phyloP scores from a whole-genome alignment of 1,139 yeast genomes.

The Arxiozyma slooffiae region DNA sequence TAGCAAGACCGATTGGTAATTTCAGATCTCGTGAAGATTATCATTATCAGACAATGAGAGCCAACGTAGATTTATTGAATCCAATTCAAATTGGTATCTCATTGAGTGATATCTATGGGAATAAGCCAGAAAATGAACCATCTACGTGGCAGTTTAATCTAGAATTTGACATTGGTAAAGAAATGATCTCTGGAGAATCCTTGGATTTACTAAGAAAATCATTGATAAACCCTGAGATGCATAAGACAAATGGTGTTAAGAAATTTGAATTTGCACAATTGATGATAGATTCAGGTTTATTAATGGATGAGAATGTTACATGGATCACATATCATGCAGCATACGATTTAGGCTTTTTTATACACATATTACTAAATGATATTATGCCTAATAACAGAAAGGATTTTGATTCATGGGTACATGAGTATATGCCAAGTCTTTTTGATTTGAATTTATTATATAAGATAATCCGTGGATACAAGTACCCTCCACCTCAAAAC shows the following conservation, averaged over 20 bases:
- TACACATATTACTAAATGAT: constrained; percentile 66
- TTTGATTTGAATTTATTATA: constrained; percentile 80
- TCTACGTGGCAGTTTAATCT: constrained; percentile 97
- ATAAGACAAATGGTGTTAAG: constrained; percentile 70
- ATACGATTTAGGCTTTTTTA: constrained; percentile 84
- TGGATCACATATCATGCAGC: constrained; percentile 96
- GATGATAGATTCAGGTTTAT: constrained; percentile 75
- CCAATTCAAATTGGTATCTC: constrained; percentile 85
- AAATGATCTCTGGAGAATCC: constrained; percentile 77
- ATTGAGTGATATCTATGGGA: constrained; percentile 66
- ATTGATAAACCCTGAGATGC: constrained; percentile 72
- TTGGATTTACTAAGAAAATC: constrained; percentile 67
- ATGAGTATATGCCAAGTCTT: constrained; percentile 67
- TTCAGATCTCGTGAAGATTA: constrained; percentile 85
- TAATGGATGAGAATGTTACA: constrained; percentile 59
- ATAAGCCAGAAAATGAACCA: constrained; percentile 57
- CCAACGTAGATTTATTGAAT: constrained; percentile 79
- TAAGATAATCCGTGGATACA: constrained; percentile 36
- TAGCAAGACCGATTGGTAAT: constrained; percentile 94
- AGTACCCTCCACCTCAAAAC: constrained; percentile 16
- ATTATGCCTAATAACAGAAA: constrained; percentile 73
- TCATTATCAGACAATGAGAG: constrained; percentile 88
- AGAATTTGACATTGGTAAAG: constrained; percentile 60
- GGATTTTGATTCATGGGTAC: constrained; percentile 66
- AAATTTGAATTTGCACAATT: constrained; percentile 75